These are phyloP conservation scores for Piper longum DNA, from an alignment of 164 flowering plant genomes.

Conservation along the genomic window DNA sequence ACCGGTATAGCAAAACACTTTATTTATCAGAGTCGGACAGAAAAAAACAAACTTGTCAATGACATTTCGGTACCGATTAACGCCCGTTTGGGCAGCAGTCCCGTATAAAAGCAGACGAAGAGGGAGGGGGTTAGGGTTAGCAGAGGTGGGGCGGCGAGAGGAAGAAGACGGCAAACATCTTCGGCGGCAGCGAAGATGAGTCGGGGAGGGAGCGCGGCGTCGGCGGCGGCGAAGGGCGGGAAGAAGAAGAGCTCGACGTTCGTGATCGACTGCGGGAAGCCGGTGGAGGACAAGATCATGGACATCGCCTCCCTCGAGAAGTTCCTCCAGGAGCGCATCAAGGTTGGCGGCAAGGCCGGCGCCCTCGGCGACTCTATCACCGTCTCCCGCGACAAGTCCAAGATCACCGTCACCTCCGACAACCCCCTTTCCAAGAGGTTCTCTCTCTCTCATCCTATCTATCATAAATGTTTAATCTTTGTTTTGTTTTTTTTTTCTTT, in stretches of 20 bases:
- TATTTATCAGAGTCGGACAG: no score
- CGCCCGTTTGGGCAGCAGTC: no score
- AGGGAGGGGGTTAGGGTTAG: neutral
- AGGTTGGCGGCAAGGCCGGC: conserved; percentile 59
- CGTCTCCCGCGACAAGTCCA: conserved; percentile 48
- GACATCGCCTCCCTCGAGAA: conserved; percentile 57
- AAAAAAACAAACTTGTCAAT: no score
- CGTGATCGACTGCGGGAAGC: conserved; percentile 56
- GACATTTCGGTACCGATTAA: no score
- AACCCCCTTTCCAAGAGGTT: conserved; percentile 48
- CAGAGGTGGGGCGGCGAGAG: neutral
- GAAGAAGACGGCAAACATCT: neutral
- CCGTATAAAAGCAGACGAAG: no score
- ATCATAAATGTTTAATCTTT: no score
- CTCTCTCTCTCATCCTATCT: neutral
- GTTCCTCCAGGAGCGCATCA: conserved; percentile 64
- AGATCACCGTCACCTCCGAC: conserved; percentile 46
- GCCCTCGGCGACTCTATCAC: conserved; percentile 51
- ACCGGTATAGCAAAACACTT: no score
- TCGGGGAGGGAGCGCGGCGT: conserved; percentile 23
- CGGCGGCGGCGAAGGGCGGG: conserved; percentile 33
- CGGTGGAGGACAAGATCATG: conserved; percentile 59
- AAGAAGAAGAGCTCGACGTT: conserved; percentile 53
- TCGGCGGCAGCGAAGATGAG: conserved; percentile 23
- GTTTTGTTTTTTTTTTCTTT: no score